Base-by-base conservation (phyloP, 148 eudicot genomes). In the Vaccinium macrocarpon region DNA sequence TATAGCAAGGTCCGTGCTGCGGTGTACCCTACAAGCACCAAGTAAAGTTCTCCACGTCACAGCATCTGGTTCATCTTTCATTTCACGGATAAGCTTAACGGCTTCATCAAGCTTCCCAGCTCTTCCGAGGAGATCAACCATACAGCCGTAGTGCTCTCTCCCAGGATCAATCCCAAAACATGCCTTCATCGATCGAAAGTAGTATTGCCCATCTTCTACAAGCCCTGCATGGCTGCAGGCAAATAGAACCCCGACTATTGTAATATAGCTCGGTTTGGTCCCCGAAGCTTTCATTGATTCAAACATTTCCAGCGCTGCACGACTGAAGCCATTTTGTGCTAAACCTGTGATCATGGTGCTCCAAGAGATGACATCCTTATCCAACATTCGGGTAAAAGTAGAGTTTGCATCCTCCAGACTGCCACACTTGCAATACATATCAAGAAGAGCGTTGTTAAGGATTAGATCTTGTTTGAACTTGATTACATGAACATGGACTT, bases 261-360 rank as follows among this genome's bases (percentile, higher is more conserved):
- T 80, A 80, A 80, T 80, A 51, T 80, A 38, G 71, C 23, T 80
- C 9, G 82, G 82, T 80, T 80, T 80, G 70, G 52, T 80, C 29
- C 82, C 82, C 8, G 32, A 80, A 80, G 25, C 70, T 80, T 80
- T 59, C 82, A 80, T 80, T 6, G 29, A 80, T 25, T 80, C 55
- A 59, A 80, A 80, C 71, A 80, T 16, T 38, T 80, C 51, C 82
- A 80, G 51, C 5, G 82, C 82, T 38, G n/a, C 18, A 0, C 27
- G 50, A 59, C 82, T 80, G 51, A 57, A 80, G 21, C 82, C 82
- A 59, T 80, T 80, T 59, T 80, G 71, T 64, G 82, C 82, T 25
- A 80, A 80, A 19, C 82, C 82, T 9, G 64, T 80, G 71, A 80
- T 80, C 82, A 80, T 80, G 82, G 82, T 80, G 71, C 82, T 80